Evolutionary conservation across 2,329 filamentous ascomycete species (phyloP), one percentile per base, ranked within the genome.

Genomic region (Trichoderma atroviride): DNA sequence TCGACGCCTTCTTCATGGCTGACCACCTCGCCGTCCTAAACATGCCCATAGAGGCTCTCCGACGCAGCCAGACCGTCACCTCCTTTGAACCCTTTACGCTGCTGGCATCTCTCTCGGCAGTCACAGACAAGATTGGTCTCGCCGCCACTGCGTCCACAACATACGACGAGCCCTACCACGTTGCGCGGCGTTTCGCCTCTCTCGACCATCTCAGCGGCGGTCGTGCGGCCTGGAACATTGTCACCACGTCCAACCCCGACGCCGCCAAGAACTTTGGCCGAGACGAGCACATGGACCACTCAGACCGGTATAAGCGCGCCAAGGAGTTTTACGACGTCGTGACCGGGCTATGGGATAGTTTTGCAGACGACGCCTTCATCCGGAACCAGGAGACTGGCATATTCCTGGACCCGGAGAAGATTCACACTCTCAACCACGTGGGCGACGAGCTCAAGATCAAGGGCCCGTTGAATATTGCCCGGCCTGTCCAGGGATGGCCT

Each of bases 1-100:
- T 86, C 71, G 84, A 87, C 71, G 84, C 84, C 47, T 86, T 87
- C 76, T 87, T 86, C 78, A 86, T 86, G 84, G 85, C 84, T 0
- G 85, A 86, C 70, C 84, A 86, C 71, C 78, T 86, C 0, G 85
- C 83, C 4, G 84, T 87, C 2, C 73, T 86, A 55, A 87, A 87
- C 71, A 86, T 87, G 86, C 85, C 85, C 0, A 75, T 84, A 1
- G 86, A 88, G 68, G 86, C 86, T 1, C 78, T 88, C 13, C 85
- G 85, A 72, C 83, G 86, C 35, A 87, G 84, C 70, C 86, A 88
- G 65, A 88, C 86, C 0, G 84, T 86, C 0, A 87, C 85, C 0
- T 87, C 85, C 0, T 88, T 87, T 69, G 86, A 88, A 72, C 85
- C 84, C 0, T 86, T 86, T 72, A 86, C 85, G 0, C 74, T 86